Base-by-base conservation (phyloP, 164 flowering plant species). In the Piper betle region DNA sequence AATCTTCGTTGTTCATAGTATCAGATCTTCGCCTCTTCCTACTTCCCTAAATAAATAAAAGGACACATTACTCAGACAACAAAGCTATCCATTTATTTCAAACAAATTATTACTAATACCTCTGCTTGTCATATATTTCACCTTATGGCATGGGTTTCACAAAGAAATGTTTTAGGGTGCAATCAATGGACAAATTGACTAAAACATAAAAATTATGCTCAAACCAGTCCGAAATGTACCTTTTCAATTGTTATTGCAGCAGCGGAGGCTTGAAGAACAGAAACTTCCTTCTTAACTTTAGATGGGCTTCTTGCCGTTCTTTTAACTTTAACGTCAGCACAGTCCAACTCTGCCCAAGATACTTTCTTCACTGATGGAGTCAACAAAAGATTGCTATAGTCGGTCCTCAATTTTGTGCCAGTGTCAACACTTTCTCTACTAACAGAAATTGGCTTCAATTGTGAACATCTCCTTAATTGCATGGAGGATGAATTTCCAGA, bases 331-430 rank as follows among this genome's bases (percentile, higher is more conserved):
- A 37, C 9, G 18, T 20, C 52, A 8, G 70, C 57, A 56, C 54
- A 58, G 58, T 52, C 62, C 13, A 71, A 39, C 58, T 65, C 60
- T 17, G 63, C 40, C 15, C 60, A 64, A 70, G 84, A 77, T 50
- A 60, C 74, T 39, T n/a, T n/a, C n/a, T 65, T 77, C 46, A 80
- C 65, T 0, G 62, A 72, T n/a, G 92, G 91, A 39, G 84, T 79
- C 56, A 25, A 67, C 18, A 64, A 57, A 66, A 39, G 59, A 61
- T 65, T 62, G 54, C 66, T 70, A 5, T 82, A 69, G 37, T 71
- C 83, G 61, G 69, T 77, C 50, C 50, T 43, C 50, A 43, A 53
- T 33, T 41, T 33, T 20, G 15, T 50, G 19, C 55, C 40, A 43
- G 52, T 69, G 11, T 57, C 71, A 62, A 67, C 72, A 61, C 39